Conservation (phyloP, 306 rosid genomes). For the Rubus parviflorus region DNA sequence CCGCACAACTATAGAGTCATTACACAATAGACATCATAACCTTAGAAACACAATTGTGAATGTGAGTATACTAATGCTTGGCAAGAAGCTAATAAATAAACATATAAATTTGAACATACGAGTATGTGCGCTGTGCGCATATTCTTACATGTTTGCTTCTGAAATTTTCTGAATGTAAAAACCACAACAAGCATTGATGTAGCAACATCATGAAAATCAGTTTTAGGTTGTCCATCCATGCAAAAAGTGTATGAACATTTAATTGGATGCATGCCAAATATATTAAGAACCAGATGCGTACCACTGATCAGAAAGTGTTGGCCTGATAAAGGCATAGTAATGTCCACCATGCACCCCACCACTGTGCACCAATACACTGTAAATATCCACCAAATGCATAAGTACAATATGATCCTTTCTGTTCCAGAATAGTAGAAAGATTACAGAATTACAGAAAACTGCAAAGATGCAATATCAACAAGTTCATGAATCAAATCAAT, state of each 20-base stretch:
- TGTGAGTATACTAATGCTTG: too few species aligned
- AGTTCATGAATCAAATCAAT: not conserved
- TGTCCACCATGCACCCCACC: constrained; percentile 99
- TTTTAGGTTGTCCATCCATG: not conserved
- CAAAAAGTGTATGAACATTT: not conserved
- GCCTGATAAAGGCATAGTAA: constrained; percentile 96
- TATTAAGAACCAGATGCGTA: constrained; percentile 32
- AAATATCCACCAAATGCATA: constrained; percentile 22
- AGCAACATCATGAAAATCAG: constrained; percentile 1
- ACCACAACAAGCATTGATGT: constrained; percentile 9
- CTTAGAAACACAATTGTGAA: too few species aligned
- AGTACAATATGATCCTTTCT: not conserved
- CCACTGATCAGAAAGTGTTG: constrained; percentile 95
- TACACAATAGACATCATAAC: too few species aligned
- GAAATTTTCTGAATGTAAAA: not conserved
- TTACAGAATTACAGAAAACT: not conserved
- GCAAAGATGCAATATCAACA: not conserved
- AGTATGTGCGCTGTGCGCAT: not conserved
- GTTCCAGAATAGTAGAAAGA: not conserved
- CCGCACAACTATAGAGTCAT: too few species aligned
- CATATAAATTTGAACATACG: not conserved
- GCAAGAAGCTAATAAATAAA: too few species aligned
- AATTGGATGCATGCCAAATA: not conserved
- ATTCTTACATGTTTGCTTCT: not conserved
- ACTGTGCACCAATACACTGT: constrained; percentile 98